phyloP scores from a whole-genome alignment of 2,329 filamentous ascomycete genomes.

The Sporothrix humicola region DNA sequence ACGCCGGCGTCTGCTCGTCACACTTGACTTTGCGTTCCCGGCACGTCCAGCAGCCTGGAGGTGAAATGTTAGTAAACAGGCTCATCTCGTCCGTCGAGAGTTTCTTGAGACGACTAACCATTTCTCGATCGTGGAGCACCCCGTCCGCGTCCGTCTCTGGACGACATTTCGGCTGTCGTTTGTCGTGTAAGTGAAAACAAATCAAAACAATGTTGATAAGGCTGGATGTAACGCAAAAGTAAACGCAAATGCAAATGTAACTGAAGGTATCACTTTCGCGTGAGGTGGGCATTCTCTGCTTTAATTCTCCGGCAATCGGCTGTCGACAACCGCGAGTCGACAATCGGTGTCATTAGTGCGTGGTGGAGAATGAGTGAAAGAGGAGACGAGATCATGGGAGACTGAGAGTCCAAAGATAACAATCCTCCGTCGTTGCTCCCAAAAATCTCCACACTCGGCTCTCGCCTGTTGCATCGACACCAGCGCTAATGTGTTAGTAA shows the following conservation, averaged over 20 bases:
- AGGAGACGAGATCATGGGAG: background rate
- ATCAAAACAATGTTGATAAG: background rate
- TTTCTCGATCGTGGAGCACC: background rate
- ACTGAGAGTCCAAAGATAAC: background rate
- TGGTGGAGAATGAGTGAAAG: slow-evolving; percentile 16
- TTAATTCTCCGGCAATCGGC: background rate
- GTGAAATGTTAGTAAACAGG: background rate
- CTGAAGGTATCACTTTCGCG: background rate
- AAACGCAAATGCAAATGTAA: too few relatives aligned
- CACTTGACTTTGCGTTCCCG: background rate
- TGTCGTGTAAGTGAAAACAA: background rate
- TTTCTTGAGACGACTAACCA: background rate
- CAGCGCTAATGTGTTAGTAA: background rate
- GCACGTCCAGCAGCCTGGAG: background rate
- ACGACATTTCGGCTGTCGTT: background rate
- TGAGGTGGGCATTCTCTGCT: background rate
- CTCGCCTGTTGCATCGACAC: background rate
- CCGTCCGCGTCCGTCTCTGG: background rate
- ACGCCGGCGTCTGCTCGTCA: background rate
- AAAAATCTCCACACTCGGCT: background rate
- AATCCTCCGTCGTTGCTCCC: too few relatives aligned
- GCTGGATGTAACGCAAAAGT: too few relatives aligned
- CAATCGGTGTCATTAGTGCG: background rate
- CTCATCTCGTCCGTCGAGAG: background rate
- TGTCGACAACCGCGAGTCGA: slow-evolving; percentile 1